phyloP scores from a whole-genome alignment of 75 land plant genomes.

The Sequoia sempervirens region DNA sequence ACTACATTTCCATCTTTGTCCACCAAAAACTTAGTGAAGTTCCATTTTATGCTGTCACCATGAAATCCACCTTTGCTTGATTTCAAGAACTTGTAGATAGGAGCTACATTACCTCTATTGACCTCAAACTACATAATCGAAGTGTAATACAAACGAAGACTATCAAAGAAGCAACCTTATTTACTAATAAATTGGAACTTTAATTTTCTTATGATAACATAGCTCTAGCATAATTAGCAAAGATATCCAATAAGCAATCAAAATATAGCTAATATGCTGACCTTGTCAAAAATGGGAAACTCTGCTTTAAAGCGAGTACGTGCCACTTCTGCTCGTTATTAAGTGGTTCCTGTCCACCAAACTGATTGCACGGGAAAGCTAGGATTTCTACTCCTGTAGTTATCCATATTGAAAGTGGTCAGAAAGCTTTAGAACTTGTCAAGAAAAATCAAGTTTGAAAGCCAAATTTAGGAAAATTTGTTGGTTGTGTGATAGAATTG shows the following conservation, averaged over 20 bases:
- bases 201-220: neutral
- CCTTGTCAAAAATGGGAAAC: constrained; percentile 86
- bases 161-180: neutral
- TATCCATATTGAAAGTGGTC: neutral
- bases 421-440: neutral
- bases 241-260: neutral
- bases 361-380: constrained; percentile 95
- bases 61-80: constrained; percentile 66
- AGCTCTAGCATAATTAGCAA: neutral
- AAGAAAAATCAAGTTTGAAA: neutral
- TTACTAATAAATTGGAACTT: neutral
- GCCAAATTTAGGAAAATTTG: neutral
- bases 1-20: constrained; percentile 76
- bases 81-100: constrained; percentile 77
- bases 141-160: neutral
- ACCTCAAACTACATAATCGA: constrained; percentile 59
- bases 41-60: constrained; percentile 85
- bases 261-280: constrained; percentile 7
- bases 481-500: neutral
- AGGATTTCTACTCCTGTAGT: constrained; percentile 60
- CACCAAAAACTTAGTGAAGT: constrained; percentile 82
- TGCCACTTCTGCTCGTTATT: constrained; percentile 67
- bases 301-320: constrained; percentile 91
- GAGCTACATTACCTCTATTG: constrained; percentile 72
- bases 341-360: constrained; percentile 87